Percentiles rank a stretch among this genome's conserved stretches.
These are phyloP conservation scores for Zasmidium citrigriseum DNA, from an alignment of 2,329 filamentous ascomycete genomes.

Conservation along the genomic window DNA sequence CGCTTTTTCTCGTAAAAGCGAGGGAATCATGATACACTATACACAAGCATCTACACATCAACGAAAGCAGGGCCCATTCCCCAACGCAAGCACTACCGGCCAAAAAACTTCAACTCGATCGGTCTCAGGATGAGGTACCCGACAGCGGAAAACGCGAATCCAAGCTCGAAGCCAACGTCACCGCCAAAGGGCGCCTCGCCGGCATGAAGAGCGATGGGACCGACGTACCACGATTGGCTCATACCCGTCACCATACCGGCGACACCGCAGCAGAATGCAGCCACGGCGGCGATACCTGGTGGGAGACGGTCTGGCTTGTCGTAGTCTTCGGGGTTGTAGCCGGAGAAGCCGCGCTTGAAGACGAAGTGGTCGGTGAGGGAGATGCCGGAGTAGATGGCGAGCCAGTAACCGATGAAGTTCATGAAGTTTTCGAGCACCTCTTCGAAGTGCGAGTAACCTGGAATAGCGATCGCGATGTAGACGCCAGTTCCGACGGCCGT, in stretches of 20 bases:
- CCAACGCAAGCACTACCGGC: conserved; percentile 18
- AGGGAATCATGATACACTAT: not conserved
- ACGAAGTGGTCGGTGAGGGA: conserved; percentile 67
- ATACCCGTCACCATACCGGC: conserved; percentile 69
- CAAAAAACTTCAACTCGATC: conserved; percentile 47
- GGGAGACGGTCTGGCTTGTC: conserved; percentile 60
- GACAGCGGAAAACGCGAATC: conserved; percentile 60
- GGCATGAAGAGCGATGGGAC: conserved; percentile 65
- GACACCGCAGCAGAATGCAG: conserved; percentile 65
- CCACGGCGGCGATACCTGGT: conserved; percentile 62
- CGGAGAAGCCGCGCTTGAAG: conserved; percentile 63
- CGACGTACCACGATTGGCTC: conserved; percentile 69
- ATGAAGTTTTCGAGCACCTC: conserved; percentile 70
- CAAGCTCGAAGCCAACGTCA: conserved; percentile 67
- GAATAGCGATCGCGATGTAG: conserved; percentile 70
- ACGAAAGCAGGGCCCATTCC: not conserved
- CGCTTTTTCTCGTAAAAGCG: not conserved
- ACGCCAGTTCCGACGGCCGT: conserved; percentile 61
- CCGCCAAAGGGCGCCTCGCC: conserved; percentile 54
- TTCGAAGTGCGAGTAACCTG: conserved; percentile 67
- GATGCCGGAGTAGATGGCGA: conserved; percentile 71
- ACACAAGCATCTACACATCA: not conserved
- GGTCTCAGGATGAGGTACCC: conserved; percentile 55
- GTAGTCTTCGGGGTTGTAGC: conserved; percentile 63
- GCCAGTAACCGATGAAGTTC: conserved; percentile 64